These are phyloP conservation scores for Litsea cubeba DNA, from an alignment of 164 flowering plant species.

Conservation along the genomic window DNA sequence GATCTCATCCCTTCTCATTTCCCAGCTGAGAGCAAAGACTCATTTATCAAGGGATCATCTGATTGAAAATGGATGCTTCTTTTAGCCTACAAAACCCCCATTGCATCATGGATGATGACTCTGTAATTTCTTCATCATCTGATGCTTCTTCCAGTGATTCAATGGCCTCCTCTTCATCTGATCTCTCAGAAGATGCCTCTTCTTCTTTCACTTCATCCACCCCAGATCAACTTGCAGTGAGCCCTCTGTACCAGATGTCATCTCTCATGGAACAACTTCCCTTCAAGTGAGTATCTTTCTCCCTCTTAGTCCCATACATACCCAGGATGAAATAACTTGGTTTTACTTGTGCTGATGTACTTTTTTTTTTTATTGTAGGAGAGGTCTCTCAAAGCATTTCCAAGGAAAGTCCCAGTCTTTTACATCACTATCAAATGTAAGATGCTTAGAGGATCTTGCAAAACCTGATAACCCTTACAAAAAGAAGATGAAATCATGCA, in stretches of 20 bases:
- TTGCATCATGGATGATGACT: conserved; percentile 23
- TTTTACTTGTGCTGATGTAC: not conserved
- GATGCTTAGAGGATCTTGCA: conserved; percentile 58
- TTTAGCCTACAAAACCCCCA: conserved; percentile 6
- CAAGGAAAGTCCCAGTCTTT: conserved; percentile 80
- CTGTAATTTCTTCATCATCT: conserved; percentile 13
- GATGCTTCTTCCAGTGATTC: conserved; percentile 34
- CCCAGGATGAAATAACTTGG: not conserved
- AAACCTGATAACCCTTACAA: conserved; percentile 50
- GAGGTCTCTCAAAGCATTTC: conserved; percentile 71
- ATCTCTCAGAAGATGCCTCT: conserved; percentile 50
- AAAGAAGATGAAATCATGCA: conserved; percentile 54
- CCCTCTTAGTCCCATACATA: not conserved
- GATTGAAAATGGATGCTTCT: conserved; percentile 10
- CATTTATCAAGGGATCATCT: not conserved
- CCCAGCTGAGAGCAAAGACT: not conserved
- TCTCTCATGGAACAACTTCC: conserved; percentile 80
- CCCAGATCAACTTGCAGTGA: conserved; percentile 19
- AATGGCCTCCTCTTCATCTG: conserved; percentile 31
- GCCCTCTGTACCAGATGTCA: conserved; percentile 67
- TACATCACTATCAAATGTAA: conserved; percentile 58
- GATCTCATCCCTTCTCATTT: too few relatives aligned
- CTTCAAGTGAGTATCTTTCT: conserved; percentile 50
- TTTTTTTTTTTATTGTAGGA: conserved; percentile 31
- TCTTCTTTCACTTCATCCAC: conserved; percentile 21